A percentile compares a stretch with the other conserved stretches of the same genome.
phyloP scores from a whole-genome alignment of 495 filamentous ascomycete species.

The Jackrogersella minutella region DNA sequence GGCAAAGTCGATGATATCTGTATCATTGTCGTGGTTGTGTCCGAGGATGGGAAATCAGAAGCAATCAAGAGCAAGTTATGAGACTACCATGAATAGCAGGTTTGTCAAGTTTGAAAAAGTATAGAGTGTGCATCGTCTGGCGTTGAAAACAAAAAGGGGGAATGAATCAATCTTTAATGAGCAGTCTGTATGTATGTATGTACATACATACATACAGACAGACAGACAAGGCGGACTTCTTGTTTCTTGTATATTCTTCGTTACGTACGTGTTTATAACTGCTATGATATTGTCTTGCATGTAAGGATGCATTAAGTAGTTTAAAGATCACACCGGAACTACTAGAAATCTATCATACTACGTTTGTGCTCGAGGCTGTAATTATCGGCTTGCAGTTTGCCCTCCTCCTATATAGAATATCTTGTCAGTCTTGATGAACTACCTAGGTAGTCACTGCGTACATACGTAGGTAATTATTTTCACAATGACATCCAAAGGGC shows the following conservation, averaged over 20 bases:
- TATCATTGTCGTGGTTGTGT: conserved; percentile 76
- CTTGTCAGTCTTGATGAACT: too few species aligned
- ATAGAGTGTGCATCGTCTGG: conserved; percentile 32
- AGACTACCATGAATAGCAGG: conserved; percentile 3
- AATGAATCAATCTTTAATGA: conserved; percentile 13
- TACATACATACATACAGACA: not conserved
- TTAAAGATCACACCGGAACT: conserved; percentile 10
- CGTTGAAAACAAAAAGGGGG: conserved; percentile 30
- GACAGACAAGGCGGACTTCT: not conserved
- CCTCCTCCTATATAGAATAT: too few species aligned
- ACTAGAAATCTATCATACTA: not conserved
- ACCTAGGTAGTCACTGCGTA: too few species aligned
- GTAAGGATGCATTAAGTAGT: not conserved
- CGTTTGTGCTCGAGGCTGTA: not conserved
- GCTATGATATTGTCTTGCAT: not conserved
- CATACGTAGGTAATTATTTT: too few species aligned
- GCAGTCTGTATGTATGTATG: conserved; percentile 11
- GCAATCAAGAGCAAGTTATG: conserved; percentile 51
- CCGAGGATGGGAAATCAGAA: conserved; percentile 55
- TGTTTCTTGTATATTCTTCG: conserved; percentile 18
- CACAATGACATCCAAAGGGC: too few species aligned
- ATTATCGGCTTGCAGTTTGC: not conserved
- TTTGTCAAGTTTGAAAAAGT: not conserved
- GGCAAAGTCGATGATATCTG: conserved; percentile 95
- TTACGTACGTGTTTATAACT: conserved; percentile 25